Evolutionary conservation across 1,284 basidiomycete species (phyloP).

Genomic region (Apiotrichum porosum): DNA sequence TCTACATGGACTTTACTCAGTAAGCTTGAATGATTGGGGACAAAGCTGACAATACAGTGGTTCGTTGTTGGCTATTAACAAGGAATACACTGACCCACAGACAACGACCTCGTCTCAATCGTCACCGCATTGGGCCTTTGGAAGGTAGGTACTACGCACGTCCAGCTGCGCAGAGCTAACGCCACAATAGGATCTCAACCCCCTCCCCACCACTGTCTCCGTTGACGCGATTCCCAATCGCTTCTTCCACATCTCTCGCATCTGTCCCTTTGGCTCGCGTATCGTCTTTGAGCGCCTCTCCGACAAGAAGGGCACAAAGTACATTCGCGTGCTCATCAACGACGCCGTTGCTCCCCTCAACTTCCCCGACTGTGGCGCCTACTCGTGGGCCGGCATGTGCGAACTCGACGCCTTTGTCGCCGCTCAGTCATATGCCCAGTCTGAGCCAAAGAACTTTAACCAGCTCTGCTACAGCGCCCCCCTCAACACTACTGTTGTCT

Average conservation of each 20-base stretch:
- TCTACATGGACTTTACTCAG: conserved; percentile 17
- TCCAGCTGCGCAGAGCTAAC: too few species aligned
- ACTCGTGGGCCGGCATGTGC: conserved; percentile 18
- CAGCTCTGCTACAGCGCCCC: too few species aligned
- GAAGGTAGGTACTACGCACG: conserved; percentile 1
- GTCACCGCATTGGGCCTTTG: conserved; percentile 13
- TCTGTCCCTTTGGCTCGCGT: neutral
- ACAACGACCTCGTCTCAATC: conserved; percentile 8
- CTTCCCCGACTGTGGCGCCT: conserved; percentile 12
- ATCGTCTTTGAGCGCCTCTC: neutral
- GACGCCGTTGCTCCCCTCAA: conserved; percentile 23
- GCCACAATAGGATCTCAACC: too few species aligned
- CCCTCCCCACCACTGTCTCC: neutral
- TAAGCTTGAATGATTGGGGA: too few species aligned
- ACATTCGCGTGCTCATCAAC: conserved; percentile 30
- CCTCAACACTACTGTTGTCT: too few species aligned
- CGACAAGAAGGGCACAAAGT: neutral
- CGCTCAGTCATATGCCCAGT: conserved; percentile 15
- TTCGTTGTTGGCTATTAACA: too few species aligned
- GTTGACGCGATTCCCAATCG: neutral
- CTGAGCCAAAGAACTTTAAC: neutral
- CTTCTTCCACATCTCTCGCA: neutral
- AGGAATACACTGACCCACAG: neutral
- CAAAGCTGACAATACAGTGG: too few species aligned
- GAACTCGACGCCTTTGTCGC: conserved; percentile 24